A percentile compares a stretch with the other conserved stretches of the same genome.
Conservation (phyloP, 495 filamentous ascomycete genomes). For the Tetracladium marchalianum region DNA sequence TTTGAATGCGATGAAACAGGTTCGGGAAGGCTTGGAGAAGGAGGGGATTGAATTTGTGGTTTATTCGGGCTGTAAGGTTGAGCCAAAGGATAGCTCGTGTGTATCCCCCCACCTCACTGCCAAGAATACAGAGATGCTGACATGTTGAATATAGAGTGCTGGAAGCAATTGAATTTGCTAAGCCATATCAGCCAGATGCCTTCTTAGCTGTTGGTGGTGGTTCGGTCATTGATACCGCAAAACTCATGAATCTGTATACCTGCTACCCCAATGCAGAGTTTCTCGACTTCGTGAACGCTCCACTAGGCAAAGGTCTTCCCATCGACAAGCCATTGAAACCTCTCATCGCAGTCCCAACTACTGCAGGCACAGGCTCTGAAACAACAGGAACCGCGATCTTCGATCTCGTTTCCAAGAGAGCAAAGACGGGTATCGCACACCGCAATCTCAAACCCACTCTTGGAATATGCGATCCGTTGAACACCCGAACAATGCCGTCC, state of each 20-base stretch:
- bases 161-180: slow-evolving; percentile 77
- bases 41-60: slow-evolving; percentile 75
- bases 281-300: slow-evolving; percentile 95
- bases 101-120: slow-evolving; percentile 20
- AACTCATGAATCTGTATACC: slow-evolving; percentile 95
- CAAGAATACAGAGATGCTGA: slow-evolving; percentile 1
- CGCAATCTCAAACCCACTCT: slow-evolving; percentile 90
- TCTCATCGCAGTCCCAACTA: slow-evolving; percentile 88
- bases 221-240: slow-evolving; percentile 92
- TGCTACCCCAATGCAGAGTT: slow-evolving; percentile 83
- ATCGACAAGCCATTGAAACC: slow-evolving; percentile 71
- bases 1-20: slow-evolving; percentile 78
- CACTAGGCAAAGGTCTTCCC: slow-evolving; percentile 78
- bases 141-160: slow-evolving; percentile 50
- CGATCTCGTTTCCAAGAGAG: slow-evolving; percentile 75
- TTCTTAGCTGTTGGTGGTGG: slow-evolving; percentile 87
- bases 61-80: slow-evolving; percentile 66
- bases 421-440: slow-evolving; percentile 94
- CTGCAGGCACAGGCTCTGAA: slow-evolving; percentile 89
- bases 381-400: slow-evolving; percentile 98
- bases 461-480: slow-evolving; percentile 91
- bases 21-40: slow-evolving; percentile 59
- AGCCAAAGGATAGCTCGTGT: slow-evolving; percentile 89
- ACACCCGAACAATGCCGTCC: slow-evolving; percentile 89
- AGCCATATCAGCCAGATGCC: slow-evolving; percentile 70